Percentiles rank a stretch among this genome's conserved stretches.
These are phyloP conservation scores for Acacia concinna DNA, from an alignment of 331 rosid genomes.

Conservation along the genomic window DNA sequence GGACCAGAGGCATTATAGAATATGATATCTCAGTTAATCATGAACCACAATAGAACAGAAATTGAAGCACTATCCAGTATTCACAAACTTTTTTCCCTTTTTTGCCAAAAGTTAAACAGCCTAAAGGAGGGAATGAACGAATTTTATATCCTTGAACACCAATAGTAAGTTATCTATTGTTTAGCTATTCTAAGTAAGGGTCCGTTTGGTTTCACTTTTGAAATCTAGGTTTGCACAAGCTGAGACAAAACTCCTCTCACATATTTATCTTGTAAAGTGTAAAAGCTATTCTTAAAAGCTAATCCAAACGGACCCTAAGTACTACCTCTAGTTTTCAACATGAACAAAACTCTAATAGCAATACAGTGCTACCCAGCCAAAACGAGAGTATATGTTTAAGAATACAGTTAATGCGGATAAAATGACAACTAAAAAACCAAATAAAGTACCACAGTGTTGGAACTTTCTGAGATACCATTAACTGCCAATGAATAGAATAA, in stretches of 20 bases:
- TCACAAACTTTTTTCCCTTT: neutral
- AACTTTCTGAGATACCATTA: too few species aligned
- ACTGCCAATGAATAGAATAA: neutral
- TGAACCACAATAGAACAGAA: neutral
- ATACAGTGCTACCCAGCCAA: neutral
- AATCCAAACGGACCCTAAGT: too few species aligned
- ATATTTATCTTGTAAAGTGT: too few species aligned
- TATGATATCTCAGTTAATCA: neutral
- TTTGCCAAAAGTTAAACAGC: too few species aligned
- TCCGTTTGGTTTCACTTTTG: too few species aligned
- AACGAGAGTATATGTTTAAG: neutral
- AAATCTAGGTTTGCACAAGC: too few species aligned
- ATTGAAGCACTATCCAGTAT: neutral
- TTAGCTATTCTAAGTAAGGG: neutral
- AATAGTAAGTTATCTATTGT: too few species aligned
- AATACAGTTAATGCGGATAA: neutral
- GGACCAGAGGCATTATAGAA: constrained; percentile 13
- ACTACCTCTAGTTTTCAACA: neutral
- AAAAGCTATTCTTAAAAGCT: too few species aligned
- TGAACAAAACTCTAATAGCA: neutral
- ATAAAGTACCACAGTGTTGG: neutral
- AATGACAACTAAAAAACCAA: neutral
- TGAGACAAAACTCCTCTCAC: too few species aligned
- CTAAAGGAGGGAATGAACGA: too few species aligned
- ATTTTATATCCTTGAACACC: too few species aligned